Evolutionary conservation across 176 grass and related monocot genomes (phyloP), one percentile per base, ranked within the genome.

Genomic region (Aegilops speltoides): DNA sequence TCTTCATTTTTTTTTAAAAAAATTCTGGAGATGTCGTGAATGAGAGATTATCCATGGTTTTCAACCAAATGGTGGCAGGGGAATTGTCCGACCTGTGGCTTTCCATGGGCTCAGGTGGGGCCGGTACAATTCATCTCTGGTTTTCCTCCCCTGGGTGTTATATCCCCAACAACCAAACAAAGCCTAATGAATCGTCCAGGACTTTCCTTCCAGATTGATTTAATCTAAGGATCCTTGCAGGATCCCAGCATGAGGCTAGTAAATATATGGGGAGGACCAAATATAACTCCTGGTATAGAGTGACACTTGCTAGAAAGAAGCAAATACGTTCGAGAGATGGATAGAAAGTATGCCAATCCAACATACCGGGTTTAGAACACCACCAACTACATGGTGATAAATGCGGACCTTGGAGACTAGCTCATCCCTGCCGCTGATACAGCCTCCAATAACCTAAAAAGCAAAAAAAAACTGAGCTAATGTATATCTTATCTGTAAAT

Each of bases 371-470:
- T 95, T 95, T 34, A 95, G 60, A 93, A 95, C 93, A 36, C 93
- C 93, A 89, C 93, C 93, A 89, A 95, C 87, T 54, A 95, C 93
- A 85, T 95, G 93, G 85, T 95, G 93, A 93, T 95, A 93, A 71
- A 79, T 81, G 17, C 93, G 89, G n/a, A 93, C 88, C 82, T 93
- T 91, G 32, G 93, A 95, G 59, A 95, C 87, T 59, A 95, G 54
- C 77, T 95, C 90, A 38, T 93, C 89, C 71, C 83, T 89, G 48
- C 93, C 93, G 87, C 93, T 95, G 68, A 95, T 64, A 26, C 93
- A 95, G 36, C 93, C 93, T 80, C 90, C 93, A 87, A 95, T 92
- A 60, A 95, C 93, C 93, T 95, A 62, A 26, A 78, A 6, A 86
- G 63, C 11, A 83, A 23, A 22, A 82, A 22, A 82, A 69, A 54